These are phyloP conservation scores for Rutidosis leptorrhynchoides DNA, from an alignment of 129 eudicot genomes.

Conservation along the genomic window DNA sequence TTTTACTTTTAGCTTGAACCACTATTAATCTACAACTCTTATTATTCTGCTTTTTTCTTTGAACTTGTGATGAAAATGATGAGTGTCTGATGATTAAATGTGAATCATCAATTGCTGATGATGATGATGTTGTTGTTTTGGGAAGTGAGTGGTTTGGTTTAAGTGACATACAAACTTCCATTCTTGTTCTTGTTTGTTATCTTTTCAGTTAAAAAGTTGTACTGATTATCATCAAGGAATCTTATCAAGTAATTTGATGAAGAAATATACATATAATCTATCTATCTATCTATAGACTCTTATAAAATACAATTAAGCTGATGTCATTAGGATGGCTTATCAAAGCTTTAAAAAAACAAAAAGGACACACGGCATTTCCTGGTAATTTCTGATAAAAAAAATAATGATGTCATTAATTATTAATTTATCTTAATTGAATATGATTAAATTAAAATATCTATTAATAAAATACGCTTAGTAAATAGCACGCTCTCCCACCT, in stretches of 20 bases:
- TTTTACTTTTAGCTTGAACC: constrained; percentile 86
- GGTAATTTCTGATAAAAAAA: no score
- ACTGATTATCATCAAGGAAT: neutral
- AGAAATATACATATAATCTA: no score
- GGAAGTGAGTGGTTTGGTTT: constrained; percentile 52
- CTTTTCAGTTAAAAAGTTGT: constrained; percentile 21
- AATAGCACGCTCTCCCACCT: no score
- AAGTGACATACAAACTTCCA: constrained; percentile 80
- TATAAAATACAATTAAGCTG: no score
- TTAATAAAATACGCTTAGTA: no score
- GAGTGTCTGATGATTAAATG: constrained; percentile 46
- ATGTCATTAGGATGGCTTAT: no score
- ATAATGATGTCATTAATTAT: no score
- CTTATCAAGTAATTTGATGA: neutral
- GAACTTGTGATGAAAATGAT: constrained; percentile 20
- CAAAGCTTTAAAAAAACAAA: no score
- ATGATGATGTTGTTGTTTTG: constrained; percentile 32
- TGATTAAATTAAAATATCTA: no score
- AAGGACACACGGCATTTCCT: no score
- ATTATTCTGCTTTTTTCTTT: constrained; percentile 19
- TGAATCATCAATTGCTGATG: constrained; percentile 38
- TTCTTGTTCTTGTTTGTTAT: constrained; percentile 19
- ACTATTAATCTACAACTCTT: constrained; percentile 32
- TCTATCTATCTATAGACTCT: no score
- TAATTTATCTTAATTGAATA: no score